Evolutionary conservation across 2,329 filamentous ascomycete genomes (phyloP).

Genomic region (Ophiostoma ulmi): DNA sequence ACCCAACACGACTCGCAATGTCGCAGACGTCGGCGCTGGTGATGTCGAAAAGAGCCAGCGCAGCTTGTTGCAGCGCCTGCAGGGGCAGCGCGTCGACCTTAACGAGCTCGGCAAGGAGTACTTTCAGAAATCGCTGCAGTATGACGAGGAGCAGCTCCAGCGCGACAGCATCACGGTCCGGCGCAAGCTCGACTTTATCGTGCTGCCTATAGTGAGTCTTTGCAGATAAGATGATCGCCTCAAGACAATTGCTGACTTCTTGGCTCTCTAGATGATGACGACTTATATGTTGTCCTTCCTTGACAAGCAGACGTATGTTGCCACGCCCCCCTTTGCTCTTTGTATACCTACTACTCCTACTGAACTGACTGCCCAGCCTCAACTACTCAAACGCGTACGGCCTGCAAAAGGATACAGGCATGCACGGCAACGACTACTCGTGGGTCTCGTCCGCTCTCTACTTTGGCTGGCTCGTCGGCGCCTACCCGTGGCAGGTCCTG

Average conservation of each 20-base stretch:
- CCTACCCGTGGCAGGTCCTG: constrained; percentile 39
- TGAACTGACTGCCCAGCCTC: constrained; percentile 23
- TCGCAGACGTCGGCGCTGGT: neutral
- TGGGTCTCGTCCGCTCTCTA: constrained; percentile 43
- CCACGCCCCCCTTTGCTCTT: too few species aligned
- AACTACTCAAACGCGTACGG: constrained; percentile 41
- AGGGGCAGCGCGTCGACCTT: constrained; percentile 18
- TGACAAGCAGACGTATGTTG: constrained; percentile 31
- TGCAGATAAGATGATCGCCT: neutral
- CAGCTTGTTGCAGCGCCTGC: neutral
- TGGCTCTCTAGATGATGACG: constrained; percentile 33
- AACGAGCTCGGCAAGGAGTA: constrained; percentile 31
- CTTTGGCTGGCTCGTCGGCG: constrained; percentile 41
- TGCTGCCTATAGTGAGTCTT: constrained; percentile 35
- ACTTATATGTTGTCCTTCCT: constrained; percentile 36
- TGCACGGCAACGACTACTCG: constrained; percentile 40
- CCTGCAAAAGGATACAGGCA: constrained; percentile 39
- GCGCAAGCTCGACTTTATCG: constrained; percentile 36
- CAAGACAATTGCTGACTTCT: too few species aligned
- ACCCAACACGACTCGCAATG: constrained; percentile 14
- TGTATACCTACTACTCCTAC: too few species aligned
- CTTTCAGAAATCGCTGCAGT: constrained; percentile 35
- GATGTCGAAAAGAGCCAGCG: constrained; percentile 16
- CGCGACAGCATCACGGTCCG: constrained; percentile 32
- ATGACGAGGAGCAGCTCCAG: constrained; percentile 35